These are phyloP conservation scores for Plasmodium gaboni DNA, from an alignment of 169 alveolate genomes.

Conservation along the genomic window DNA sequence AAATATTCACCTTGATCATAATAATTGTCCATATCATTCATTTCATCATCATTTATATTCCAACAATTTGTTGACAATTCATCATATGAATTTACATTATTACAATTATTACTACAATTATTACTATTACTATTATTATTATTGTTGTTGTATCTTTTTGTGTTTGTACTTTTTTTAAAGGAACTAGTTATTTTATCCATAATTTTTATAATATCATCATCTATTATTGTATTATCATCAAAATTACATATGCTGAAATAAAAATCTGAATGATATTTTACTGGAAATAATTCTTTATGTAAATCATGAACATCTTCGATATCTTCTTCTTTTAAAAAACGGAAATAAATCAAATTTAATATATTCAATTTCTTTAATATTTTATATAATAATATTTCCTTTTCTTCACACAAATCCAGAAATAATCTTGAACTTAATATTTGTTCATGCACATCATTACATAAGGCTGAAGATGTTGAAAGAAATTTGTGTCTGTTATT, in stretches of 20 bases:
- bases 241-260: conserved; percentile 73
- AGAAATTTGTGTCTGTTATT: conserved; percentile 24
- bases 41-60: neutral
- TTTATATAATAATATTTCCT: conserved; percentile 59
- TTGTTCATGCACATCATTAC: conserved; percentile 62
- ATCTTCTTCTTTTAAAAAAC: conserved; percentile 71
- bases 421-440: conserved; percentile 60
- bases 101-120: neutral
- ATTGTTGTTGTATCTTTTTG: conserved; percentile 1
- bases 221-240: conserved; percentile 64
- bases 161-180: neutral
- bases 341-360: conserved; percentile 67
- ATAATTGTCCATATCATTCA: neutral
- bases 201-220: conserved; percentile 40
- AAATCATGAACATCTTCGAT: conserved; percentile 61
- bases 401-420: conserved; percentile 60
- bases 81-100: conserved; percentile 2
- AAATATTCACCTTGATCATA: conserved; percentile 2
- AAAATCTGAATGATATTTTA: conserved; percentile 72
- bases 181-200: conserved; percentile 39
- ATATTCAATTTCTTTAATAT: conserved; percentile 70
- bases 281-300: conserved; percentile 71
- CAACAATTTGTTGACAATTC: neutral
- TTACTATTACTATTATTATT: neutral
- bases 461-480: conserved; percentile 71